Conservation (phyloP, 495 filamentous ascomycete genomes). For the Penicillium roqueforti region DNA sequence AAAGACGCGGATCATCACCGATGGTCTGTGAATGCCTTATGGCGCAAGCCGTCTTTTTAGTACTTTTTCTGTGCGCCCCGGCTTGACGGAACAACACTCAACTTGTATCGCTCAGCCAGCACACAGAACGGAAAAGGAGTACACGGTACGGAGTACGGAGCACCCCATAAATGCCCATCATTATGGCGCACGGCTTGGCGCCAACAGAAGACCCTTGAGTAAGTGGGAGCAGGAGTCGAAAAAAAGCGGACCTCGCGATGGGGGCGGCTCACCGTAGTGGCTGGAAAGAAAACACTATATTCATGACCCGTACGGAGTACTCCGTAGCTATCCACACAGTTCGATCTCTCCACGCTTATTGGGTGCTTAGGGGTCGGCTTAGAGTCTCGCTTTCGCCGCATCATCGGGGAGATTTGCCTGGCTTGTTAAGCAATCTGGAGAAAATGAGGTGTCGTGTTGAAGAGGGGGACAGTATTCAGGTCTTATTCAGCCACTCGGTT, state of each 20-base stretch:
- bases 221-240: neutral
- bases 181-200: neutral
- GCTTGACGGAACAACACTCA: neutral
- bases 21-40: neutral
- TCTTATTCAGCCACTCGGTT: conserved; percentile 8
- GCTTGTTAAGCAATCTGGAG: conserved; percentile 19
- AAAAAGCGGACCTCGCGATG: conserved; percentile 4
- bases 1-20: neutral
- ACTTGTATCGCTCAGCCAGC: neutral
- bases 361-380: conserved; percentile 3
- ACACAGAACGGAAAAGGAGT: neutral
- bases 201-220: neutral
- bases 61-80: neutral
- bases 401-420: conserved; percentile 16
- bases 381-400: conserved; percentile 11
- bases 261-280: conserved; percentile 4
- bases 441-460: neutral
- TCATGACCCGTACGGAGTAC: conserved; percentile 17
- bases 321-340: conserved; percentile 20
- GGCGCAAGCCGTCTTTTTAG: neutral
- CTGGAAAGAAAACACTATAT: conserved; percentile 16
- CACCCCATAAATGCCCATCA: neutral
- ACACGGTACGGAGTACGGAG: no score
- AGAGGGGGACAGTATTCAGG: neutral
- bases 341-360: conserved; percentile 14